Conservation (phyloP, 2,329 filamentous ascomycete species). For the Neoscytalidium dimidiatum region DNA sequence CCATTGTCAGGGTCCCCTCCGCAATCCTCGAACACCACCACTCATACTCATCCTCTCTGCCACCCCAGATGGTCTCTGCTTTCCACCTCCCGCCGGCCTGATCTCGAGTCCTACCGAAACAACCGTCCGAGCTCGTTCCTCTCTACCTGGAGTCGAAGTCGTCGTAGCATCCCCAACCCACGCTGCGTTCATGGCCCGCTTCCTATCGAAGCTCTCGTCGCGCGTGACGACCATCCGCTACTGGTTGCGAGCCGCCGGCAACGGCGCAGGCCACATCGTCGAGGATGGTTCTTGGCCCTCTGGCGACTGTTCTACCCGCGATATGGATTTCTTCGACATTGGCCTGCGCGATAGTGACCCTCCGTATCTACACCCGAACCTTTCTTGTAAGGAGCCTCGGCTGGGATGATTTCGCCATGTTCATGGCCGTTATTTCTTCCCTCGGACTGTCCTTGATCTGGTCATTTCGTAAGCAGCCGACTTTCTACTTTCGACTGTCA, state of each 20-base stretch:
- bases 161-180: not conserved
- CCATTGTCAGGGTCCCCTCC: not conserved
- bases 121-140: not conserved
- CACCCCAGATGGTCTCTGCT: not conserved
- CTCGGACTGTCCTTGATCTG: slow-evolving; percentile 3
- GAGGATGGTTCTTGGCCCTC: not conserved
- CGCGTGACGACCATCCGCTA: slow-evolving; percentile 10
- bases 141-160: not conserved
- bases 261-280: not conserved
- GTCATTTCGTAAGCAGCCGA: not conserved
- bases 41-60: too few species aligned
- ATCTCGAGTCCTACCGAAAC: not conserved
- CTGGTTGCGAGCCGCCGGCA: not conserved
- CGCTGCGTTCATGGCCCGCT: not conserved
- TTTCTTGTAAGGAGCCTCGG: slow-evolving; percentile 12
- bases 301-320: not conserved
- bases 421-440: slow-evolving; percentile 2
- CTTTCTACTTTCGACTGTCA: not conserved
- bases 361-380: slow-evolving; percentile 7
- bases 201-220: slow-evolving; percentile 5
- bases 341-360: not conserved
- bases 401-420: slow-evolving; percentile 11
- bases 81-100: not conserved
- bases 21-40: not conserved
- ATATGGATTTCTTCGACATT: slow-evolving; percentile 15